Evolutionary conservation across 1,284 basidiomycete genomes (phyloP), one percentile per base, ranked within the genome.

Genomic region (Lentinula novae-zelandiae): DNA sequence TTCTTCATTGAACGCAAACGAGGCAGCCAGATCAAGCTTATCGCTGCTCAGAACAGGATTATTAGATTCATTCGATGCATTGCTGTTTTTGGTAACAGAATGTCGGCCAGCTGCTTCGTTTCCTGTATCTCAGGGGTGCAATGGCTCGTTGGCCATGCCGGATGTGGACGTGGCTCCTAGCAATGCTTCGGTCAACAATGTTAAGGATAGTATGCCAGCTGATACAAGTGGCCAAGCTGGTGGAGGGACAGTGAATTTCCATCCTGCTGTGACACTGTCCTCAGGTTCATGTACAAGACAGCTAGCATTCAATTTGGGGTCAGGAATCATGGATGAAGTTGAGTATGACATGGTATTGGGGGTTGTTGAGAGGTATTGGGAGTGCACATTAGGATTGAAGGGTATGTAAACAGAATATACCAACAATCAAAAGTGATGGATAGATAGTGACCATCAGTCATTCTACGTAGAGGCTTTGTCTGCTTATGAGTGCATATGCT

Each of bases 331-430:
- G 62, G 77, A 80, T 67, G 76, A 79, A 54, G 74, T 77, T 53
- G 77, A 73, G 63, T 76, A 77, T 61, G 75, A 72, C 60, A 81
- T 84, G 79, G 62, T 84, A 57, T 70, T 84, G 60, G 78, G 75
- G 12, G 75, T 81, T 10, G 71, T 79, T 31, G 82, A 83, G 65
- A 73, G 74, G 53, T 78, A 74, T 42, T 80, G 76, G 76, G 67
- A 72, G 34, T 76, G 71, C 70, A 56, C 54, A n/a, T 22, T 56
- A 20, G 54, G 54, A 3, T 20, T 56, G 27, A 31, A 27, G 12
- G 7, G 36, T 38, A 10, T 38, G 36, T 38, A 38, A 38, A 38
- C 7, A 38, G 7, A 38, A 38, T 8, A 38, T 38, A 38, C 36
- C 36, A 27, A 27, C 27, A 27, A 27, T 27, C 27, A 27, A 27